Conservation (phyloP, 2,329 filamentous ascomycete genomes). For the Colletotrichum simmondsii region DNA sequence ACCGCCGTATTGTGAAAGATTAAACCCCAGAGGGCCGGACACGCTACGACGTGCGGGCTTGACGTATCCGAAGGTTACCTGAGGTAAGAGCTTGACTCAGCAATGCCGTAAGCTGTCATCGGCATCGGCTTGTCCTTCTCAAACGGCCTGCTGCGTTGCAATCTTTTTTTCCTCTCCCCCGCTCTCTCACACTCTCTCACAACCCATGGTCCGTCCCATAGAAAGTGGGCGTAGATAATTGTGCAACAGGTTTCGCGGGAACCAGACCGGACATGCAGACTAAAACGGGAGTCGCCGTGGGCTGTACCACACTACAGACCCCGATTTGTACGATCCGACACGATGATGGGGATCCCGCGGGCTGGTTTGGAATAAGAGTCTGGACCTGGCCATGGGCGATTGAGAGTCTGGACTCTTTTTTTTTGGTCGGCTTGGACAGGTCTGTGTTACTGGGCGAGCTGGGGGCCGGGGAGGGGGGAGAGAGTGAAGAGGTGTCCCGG, state of each 20-base stretch:
- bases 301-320: not conserved
- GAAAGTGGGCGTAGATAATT: not conserved
- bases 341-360: not conserved
- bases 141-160: not conserved
- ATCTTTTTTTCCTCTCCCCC: not conserved
- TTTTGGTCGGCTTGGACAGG: not conserved
- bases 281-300: not conserved
- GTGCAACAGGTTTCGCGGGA: not conserved
- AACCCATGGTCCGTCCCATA: not conserved
- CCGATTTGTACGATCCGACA: not conserved
- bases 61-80: not conserved
- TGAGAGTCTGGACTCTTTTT: not conserved
- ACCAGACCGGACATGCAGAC: not conserved
- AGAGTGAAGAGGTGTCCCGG: not conserved
- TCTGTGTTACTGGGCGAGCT: not conserved
- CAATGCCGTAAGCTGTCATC: not conserved
- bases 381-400: not conserved
- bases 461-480: not conserved
- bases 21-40: not conserved
- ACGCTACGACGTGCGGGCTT: not conserved
- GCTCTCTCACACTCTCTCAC: too few relatives aligned
- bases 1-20: not conserved
- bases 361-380: not conserved
- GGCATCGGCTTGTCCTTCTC: not conserved
- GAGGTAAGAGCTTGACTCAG: not conserved